A percentile compares a stretch with the other conserved stretches of the same genome.
These are phyloP conservation scores for Pelargonium cotyledonis DNA, from an alignment of 441 rosid species.

Conservation along the genomic window DNA sequence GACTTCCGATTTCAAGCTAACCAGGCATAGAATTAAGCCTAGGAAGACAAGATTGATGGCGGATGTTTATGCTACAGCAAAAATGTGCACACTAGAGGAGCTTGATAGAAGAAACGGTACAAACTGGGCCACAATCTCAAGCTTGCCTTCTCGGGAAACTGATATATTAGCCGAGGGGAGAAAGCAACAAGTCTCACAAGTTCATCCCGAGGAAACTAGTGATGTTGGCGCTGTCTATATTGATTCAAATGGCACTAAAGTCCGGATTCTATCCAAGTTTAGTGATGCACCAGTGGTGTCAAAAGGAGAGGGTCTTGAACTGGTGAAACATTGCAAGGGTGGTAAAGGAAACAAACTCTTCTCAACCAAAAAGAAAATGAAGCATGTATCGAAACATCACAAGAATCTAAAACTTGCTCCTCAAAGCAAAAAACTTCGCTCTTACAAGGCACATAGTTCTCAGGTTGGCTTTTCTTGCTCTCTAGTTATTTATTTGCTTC, in stretches of 20 bases:
- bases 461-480: conserved; percentile 42
- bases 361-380: conserved; percentile 47
- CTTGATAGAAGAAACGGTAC: conserved; percentile 85
- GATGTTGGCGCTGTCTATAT: conserved; percentile 83
- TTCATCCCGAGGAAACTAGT: conserved; percentile 39
- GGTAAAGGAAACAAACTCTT: conserved; percentile 39
- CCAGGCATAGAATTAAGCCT: conserved; percentile 65
- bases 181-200: conserved; percentile 30
- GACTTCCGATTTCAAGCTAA: conserved; percentile 51
- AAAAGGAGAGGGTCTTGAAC: conserved; percentile 35
- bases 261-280: conserved; percentile 67
- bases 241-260: conserved; percentile 74
- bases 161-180: conserved; percentile 39
- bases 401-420: conserved; percentile 48
- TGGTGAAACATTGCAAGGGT: conserved; percentile 40
- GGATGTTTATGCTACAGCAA: conserved; percentile 67
- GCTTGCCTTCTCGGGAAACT: conserved; percentile 38
- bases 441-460: conserved; percentile 37
- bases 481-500: conserved; percentile 6
- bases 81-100: conserved; percentile 72
- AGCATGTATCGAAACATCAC: conserved; percentile 36
- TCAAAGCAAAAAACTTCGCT: conserved; percentile 40
- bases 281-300: conserved; percentile 30
- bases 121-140: conserved; percentile 57
- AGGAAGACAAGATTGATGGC: conserved; percentile 64